These are phyloP conservation scores for Gracilaria gracilis DNA, from an alignment of 23 red algal genomes.

Conservation along the genomic window DNA sequence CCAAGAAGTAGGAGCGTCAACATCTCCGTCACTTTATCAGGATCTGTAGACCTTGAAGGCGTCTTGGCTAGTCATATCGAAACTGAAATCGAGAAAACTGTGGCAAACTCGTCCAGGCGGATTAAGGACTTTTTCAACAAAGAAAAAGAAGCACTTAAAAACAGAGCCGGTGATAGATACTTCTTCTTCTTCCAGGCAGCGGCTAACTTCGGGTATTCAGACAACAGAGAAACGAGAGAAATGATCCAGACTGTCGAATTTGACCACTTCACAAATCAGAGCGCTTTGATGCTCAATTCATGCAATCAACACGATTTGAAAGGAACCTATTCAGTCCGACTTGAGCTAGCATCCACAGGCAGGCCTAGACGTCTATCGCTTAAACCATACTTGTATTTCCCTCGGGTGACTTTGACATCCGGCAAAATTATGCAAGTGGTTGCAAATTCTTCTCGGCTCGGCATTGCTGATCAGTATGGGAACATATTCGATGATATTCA, in stretches of 20 bases:
- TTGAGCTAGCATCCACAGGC: neutral
- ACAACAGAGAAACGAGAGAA: neutral
- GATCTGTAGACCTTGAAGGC: neutral
- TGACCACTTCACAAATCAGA: neutral
- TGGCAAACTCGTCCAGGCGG: neutral
- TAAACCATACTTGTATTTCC: neutral
- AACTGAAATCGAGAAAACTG: neutral
- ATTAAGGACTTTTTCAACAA: neutral
- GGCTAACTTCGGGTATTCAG: conserved; percentile 7
- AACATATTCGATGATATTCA: neutral
- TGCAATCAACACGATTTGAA: neutral
- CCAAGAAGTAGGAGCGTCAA: neutral
- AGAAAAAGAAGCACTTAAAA: neutral
- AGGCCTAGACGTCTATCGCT: neutral
- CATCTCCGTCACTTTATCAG: neutral
- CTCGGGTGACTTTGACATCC: neutral
- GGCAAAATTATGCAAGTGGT: neutral
- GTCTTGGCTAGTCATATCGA: conserved; percentile 8
- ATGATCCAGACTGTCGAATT: neutral
- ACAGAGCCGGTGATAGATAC: conserved; percentile 3
- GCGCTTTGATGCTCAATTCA: neutral
- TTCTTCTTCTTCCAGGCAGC: conserved; percentile 42
- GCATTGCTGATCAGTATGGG: conserved; percentile 1
- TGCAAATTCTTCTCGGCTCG: conserved; percentile 1
- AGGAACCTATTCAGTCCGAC: neutral